A percentile compares a stretch with the other conserved stretches of the same genome.
Conservation (phyloP, 2,329 filamentous ascomycete genomes). For the Sporothrix brunneoviolacea region DNA sequence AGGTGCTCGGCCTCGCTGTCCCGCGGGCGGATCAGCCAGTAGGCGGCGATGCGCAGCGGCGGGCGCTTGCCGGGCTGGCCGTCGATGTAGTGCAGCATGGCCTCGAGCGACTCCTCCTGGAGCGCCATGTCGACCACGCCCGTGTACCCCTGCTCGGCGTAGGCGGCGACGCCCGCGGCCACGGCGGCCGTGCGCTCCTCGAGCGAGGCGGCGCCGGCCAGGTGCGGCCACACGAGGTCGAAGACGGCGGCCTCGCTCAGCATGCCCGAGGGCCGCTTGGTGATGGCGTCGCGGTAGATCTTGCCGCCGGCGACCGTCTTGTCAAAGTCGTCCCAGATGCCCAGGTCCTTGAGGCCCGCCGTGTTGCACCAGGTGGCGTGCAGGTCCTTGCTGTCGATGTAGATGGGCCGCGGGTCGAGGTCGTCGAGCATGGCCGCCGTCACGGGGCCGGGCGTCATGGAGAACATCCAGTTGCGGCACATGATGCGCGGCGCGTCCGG, state of each 20-base stretch:
- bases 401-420: slow-evolving; percentile 41
- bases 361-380: slow-evolving; percentile 52
- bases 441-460: slow-evolving; percentile 44
- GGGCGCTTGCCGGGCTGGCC: slow-evolving; percentile 18
- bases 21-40: slow-evolving; percentile 48
- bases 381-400: slow-evolving; percentile 51
- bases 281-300: slow-evolving; percentile 39
- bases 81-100: slow-evolving; percentile 33
- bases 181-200: slow-evolving; percentile 42
- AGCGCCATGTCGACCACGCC: slow-evolving; percentile 53
- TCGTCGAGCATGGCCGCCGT: slow-evolving; percentile 45
- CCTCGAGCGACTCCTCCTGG: slow-evolving; percentile 49
- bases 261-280: slow-evolving; percentile 42
- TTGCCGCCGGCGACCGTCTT: slow-evolving; percentile 40
- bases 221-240: slow-evolving; percentile 47
- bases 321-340: slow-evolving; percentile 33
- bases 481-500: slow-evolving; percentile 41
- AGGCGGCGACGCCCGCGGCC: slow-evolving; percentile 39
- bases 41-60: slow-evolving; percentile 45
- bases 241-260: slow-evolving; percentile 48
- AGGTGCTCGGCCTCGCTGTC: slow-evolving; percentile 38
- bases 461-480: slow-evolving; percentile 50
- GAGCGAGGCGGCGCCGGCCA: slow-evolving; percentile 40
- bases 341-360: slow-evolving; percentile 44
- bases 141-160: slow-evolving; percentile 45